These are phyloP conservation scores for Canavalia gladiata DNA, from an alignment of 306 rosid species.

Conservation along the genomic window DNA sequence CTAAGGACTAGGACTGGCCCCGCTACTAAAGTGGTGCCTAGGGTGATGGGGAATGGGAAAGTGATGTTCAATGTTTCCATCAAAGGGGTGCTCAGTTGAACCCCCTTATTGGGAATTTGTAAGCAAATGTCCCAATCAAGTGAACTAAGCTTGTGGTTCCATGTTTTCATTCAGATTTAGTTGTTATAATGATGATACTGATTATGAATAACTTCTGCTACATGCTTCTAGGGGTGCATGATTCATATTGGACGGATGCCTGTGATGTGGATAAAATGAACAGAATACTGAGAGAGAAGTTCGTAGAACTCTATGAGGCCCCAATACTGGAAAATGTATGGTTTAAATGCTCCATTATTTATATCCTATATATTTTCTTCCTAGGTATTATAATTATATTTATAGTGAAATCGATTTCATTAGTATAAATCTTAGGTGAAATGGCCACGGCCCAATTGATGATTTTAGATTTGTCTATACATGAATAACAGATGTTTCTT, in stretches of 20 bases:
- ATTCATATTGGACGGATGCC: constrained; percentile 97
- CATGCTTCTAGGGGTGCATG: constrained; percentile 87
- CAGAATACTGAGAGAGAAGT: constrained; percentile 79
- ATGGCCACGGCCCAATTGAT: background rate
- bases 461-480: constrained; percentile 16
- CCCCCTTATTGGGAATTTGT: background rate
- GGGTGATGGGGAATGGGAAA: background rate
- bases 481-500: constrained; percentile 23
- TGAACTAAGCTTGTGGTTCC: constrained; percentile 28
- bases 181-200: background rate
- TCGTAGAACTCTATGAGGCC: constrained; percentile 84
- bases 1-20: background rate
- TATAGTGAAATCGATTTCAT: constrained; percentile 8
- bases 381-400: constrained; percentile 6
- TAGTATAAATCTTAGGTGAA: constrained; percentile 20
- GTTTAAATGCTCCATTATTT: constrained; percentile 40
- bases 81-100: background rate
- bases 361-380: constrained; percentile 24
- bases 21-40: constrained; percentile 7
- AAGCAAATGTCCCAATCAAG: constrained; percentile 9
- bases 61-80: background rate
- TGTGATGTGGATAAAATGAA: constrained; percentile 92
- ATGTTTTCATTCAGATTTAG: background rate
- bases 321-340: constrained; percentile 87
- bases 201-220: constrained; percentile 35